Conservation (phyloP, 768 basidiomycete genomes). For the Lentinula edodes region DNA sequence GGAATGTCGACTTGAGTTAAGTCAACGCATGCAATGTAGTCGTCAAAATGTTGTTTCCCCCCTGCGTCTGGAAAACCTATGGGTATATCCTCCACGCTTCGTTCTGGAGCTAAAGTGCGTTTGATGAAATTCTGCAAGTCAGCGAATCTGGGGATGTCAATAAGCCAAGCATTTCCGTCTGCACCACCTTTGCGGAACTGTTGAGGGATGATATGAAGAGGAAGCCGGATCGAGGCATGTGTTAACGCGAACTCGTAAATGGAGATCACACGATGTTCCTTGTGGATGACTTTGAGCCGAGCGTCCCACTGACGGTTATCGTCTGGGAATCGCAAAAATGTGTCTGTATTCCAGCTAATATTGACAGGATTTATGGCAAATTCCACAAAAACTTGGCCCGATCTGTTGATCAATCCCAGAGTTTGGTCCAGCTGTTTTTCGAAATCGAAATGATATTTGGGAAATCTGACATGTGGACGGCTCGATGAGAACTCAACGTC, state of each 20-base stretch:
- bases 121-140: not conserved
- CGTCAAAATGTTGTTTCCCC: not conserved
- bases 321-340: not conserved
- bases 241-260: not conserved
- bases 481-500: not conserved
- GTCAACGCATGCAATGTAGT: not conserved
- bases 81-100: too few species aligned
- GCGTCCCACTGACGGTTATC: not conserved
- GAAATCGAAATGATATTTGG: not conserved
- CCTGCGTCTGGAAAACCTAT: not conserved
- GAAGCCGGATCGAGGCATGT: not conserved
- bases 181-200: not conserved
- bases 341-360: not conserved
- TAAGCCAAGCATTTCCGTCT: not conserved
- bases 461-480: not conserved
- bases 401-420: not conserved
- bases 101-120: not conserved
- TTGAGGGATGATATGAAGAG: not conserved
- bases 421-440: not conserved
- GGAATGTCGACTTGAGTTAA: not conserved
- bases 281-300: not conserved
- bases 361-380: not conserved
- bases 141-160: not conserved
- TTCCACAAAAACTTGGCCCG: not conserved
- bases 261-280: not conserved